A percentile compares a stretch with the other conserved stretches of the same genome.
These are phyloP conservation scores for Trichoderma parareesei DNA, from an alignment of 495 filamentous ascomycete genomes.

Conservation along the genomic window DNA sequence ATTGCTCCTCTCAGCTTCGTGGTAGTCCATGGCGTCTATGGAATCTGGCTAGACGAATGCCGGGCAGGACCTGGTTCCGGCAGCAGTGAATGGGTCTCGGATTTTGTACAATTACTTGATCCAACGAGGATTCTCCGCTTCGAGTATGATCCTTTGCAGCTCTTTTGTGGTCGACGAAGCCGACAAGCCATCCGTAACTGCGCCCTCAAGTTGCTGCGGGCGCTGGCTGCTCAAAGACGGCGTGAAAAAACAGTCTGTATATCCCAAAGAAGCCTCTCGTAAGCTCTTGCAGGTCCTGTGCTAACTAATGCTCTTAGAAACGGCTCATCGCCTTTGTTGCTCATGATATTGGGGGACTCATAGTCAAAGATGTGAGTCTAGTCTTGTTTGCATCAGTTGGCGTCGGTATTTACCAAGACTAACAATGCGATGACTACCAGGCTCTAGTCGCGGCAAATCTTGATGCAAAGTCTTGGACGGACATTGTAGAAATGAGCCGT, in stretches of 20 bases:
- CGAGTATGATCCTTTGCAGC: slow-evolving; percentile 8
- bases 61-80: slow-evolving; percentile 9
- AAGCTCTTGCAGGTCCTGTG: too few species aligned
- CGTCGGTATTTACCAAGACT: background rate
- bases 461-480: slow-evolving; percentile 12
- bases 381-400: background rate
- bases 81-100: background rate
- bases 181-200: slow-evolving; percentile 13
- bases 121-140: slow-evolving; percentile 11
- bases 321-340: slow-evolving; percentile 17
- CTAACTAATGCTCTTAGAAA: slow-evolving; percentile 4
- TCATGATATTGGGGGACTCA: slow-evolving; percentile 19
- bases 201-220: slow-evolving; percentile 14
- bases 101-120: background rate
- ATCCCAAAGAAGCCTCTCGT: background rate
- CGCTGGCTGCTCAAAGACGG: slow-evolving; percentile 8
- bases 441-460: slow-evolving; percentile 13
- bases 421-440: background rate
- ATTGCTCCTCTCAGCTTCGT: slow-evolving; percentile 6
- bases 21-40: slow-evolving; percentile 14
- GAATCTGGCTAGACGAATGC: slow-evolving; percentile 9
- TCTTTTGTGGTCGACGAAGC: slow-evolving; percentile 11
- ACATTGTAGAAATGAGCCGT: slow-evolving; percentile 17
- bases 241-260: slow-evolving; percentile 1
- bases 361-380: slow-evolving; percentile 16